Evolutionary conservation across 208 protist genomes (phyloP).

Genomic region (Leishmania aethiopica): DNA sequence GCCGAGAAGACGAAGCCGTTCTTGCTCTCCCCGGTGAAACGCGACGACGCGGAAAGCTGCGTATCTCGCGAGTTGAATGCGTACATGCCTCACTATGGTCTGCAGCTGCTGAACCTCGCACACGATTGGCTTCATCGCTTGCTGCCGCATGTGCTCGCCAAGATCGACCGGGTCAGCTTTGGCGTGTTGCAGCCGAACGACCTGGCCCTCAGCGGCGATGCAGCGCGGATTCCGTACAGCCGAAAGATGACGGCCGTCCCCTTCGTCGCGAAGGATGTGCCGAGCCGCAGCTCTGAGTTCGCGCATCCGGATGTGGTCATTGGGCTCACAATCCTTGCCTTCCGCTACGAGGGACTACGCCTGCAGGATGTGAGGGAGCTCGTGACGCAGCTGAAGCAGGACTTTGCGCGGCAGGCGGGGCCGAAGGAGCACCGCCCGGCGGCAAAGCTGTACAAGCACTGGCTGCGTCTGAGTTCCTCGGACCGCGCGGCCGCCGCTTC

Average conservation of each 20-base stretch:
- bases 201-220: slow-evolving; percentile 39
- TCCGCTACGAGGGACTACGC: slow-evolving; percentile 93
- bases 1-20: slow-evolving; percentile 39
- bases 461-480: slow-evolving; percentile 64
- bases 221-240: slow-evolving; percentile 72
- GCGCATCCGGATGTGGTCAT: slow-evolving; percentile 95
- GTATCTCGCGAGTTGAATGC: slow-evolving; percentile 37
- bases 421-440: slow-evolving; percentile 89
- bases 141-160: slow-evolving; percentile 92
- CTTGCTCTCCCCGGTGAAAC: slow-evolving; percentile 28
- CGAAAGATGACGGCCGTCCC: slow-evolving; percentile 91
- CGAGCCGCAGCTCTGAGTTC: slow-evolving; percentile 94
- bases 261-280: slow-evolving; percentile 97
- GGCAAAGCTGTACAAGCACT: slow-evolving; percentile 74
- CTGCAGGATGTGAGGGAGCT: slow-evolving; percentile 76
- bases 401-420: slow-evolving; percentile 85
- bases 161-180: slow-evolving; percentile 95
- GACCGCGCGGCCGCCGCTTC: slow-evolving; percentile 17
- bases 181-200: slow-evolving; percentile 87
- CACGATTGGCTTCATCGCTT: slow-evolving; percentile 91
- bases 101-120: slow-evolving; percentile 90
- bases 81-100: slow-evolving; percentile 42
- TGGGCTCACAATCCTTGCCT: slow-evolving; percentile 92
- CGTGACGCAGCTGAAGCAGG: slow-evolving; percentile 83
- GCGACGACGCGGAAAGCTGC: slow-evolving; percentile 18